These are phyloP conservation scores for Priceomyces melissophilus DNA, from an alignment of 805 yeast genomes.

Conservation along the genomic window DNA sequence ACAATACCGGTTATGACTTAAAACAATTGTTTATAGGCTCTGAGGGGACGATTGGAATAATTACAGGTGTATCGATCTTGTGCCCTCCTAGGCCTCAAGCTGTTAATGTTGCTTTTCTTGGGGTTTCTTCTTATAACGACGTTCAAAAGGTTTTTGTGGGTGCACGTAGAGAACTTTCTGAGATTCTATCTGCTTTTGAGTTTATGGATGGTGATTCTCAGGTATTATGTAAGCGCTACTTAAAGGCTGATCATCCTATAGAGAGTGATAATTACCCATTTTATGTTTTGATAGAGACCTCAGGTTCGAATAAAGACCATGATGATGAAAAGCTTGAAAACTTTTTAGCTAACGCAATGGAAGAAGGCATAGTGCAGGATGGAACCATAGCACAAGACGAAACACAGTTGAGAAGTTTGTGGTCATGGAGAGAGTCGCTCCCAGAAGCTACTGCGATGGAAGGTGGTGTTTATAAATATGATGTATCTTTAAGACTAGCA, in stretches of 20 bases:
- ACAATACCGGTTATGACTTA: slow-evolving; percentile 91
- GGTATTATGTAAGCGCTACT: slow-evolving; percentile 56
- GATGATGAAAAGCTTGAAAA: slow-evolving; percentile 86
- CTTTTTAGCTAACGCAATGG: slow-evolving; percentile 83
- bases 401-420: slow-evolving; percentile 73
- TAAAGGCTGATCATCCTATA: slow-evolving; percentile 68
- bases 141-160: slow-evolving; percentile 77
- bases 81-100: slow-evolving; percentile 88
- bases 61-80: slow-evolving; percentile 85
- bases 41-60: slow-evolving; percentile 88
- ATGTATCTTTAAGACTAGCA: slow-evolving; percentile 84
- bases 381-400: slow-evolving; percentile 97
- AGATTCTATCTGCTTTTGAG: slow-evolving; percentile 88
- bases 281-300: slow-evolving; percentile 87
- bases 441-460: slow-evolving; percentile 82
- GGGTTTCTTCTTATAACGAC: slow-evolving; percentile 74
- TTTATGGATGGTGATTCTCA: slow-evolving; percentile 82
- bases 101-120: slow-evolving; percentile 84
- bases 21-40: slow-evolving; percentile 92
- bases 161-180: slow-evolving; percentile 77
- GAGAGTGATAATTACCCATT: slow-evolving; percentile 77
- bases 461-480: slow-evolving; percentile 97
- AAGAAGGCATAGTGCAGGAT: slow-evolving; percentile 77
- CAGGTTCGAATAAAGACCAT: slow-evolving; percentile 93
- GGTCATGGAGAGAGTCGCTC: slow-evolving; percentile 95